Conservation (phyloP, 805 yeast species). For the Blastobotrys muscicola region DNA sequence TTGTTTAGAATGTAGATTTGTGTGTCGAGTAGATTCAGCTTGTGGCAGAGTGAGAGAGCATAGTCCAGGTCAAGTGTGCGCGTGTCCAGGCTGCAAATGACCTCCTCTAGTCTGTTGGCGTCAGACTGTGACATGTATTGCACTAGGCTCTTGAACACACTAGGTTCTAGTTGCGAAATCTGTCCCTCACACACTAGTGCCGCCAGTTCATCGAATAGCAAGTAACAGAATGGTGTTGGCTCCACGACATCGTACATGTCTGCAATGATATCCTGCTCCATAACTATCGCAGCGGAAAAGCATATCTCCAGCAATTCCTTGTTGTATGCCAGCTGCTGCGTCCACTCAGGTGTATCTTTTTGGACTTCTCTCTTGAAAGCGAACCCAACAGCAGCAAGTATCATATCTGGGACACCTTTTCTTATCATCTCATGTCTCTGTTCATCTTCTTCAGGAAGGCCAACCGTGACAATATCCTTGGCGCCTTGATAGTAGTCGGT, state of each 20-base stretch:
- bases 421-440: conserved; percentile 41
- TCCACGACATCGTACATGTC: conserved; percentile 38
- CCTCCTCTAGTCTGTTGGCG: conserved; percentile 47
- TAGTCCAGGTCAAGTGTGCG: conserved; percentile 66
- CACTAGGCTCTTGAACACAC: conserved; percentile 53
- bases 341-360: conserved; percentile 15
- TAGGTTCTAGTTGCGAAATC: conserved; percentile 49
- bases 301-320: conserved; percentile 29
- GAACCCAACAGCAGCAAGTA: conserved; percentile 42
- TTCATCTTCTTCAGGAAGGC: conserved; percentile 42
- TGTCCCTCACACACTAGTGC: conserved; percentile 39
- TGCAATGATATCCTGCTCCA: conserved; percentile 22
- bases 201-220: conserved; percentile 47
- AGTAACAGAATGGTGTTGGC: conserved; percentile 6
- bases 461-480: conserved; percentile 42
- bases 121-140: conserved; percentile 33
- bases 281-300: conserved; percentile 34
- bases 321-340: conserved; percentile 22
- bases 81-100: conserved; percentile 62
- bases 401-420: conserved; percentile 47
- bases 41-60: conserved; percentile 52
- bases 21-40: conserved; percentile 50
- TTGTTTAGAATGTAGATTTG: conserved; percentile 62
- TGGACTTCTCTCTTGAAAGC: conserved; percentile 22
- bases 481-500: conserved; percentile 42